phyloP scores from a whole-genome alignment of 1,139 yeast species.

The Kurtzmaniella quercitrusa region DNA sequence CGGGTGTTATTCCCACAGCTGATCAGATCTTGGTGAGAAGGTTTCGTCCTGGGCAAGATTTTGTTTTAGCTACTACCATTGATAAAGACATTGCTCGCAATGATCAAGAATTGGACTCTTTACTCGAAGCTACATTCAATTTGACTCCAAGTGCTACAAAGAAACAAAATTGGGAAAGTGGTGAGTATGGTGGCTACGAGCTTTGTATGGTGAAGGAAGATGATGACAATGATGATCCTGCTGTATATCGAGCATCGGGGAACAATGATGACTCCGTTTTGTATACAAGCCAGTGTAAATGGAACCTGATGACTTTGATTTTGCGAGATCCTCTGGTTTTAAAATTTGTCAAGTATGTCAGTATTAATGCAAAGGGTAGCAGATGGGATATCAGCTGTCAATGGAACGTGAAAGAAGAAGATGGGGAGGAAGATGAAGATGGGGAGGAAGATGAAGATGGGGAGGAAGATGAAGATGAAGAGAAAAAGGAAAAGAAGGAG shows the following conservation, averaged over 20 bases:
- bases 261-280: conserved; percentile 74
- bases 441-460: conserved; percentile 10
- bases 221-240: conserved; percentile 52
- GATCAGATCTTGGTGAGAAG: conserved; percentile 74
- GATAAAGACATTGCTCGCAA: conserved; percentile 43
- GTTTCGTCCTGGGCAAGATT: conserved; percentile 94
- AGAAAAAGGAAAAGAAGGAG: not conserved
- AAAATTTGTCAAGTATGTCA: conserved; percentile 88
- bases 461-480: not conserved
- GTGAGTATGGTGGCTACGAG: conserved; percentile 93
- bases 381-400: conserved; percentile 87
- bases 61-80: conserved; percentile 81
- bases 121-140: conserved; percentile 66
- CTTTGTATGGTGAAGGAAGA: conserved; percentile 70
- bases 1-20: conserved; percentile 61
- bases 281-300: conserved; percentile 73
- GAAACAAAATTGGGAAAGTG: conserved; percentile 71
- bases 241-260: conserved; percentile 52
- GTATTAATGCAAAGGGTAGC: conserved; percentile 83
- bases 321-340: conserved; percentile 80
- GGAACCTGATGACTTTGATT: conserved; percentile 78
- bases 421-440: conserved; percentile 19
- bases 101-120: conserved; percentile 41
- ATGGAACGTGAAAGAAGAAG: conserved; percentile 59
- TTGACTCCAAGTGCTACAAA: conserved; percentile 64